Conservation (phyloP, 495 filamentous ascomycete genomes). For the Lophiostoma macrostomum region DNA sequence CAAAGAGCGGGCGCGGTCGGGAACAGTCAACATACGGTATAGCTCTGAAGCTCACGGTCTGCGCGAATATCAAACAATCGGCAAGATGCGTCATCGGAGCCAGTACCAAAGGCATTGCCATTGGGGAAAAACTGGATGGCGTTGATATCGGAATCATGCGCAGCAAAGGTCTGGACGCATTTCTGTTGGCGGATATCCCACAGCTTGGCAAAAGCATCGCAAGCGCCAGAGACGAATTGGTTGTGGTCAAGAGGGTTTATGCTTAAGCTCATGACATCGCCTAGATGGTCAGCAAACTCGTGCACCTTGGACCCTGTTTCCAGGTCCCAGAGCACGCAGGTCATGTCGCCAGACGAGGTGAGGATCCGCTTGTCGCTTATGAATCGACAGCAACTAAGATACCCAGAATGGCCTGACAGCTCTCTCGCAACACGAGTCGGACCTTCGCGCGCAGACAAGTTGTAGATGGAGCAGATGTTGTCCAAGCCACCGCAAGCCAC, state of each 20-base stretch:
- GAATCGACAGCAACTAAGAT: constrained; percentile 97
- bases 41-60: constrained; percentile 92
- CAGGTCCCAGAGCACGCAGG: constrained; percentile 99
- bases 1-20: neutral
- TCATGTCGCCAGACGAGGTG: constrained; percentile 99
- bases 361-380: constrained; percentile 98
- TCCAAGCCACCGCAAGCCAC: constrained; percentile 97
- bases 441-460: constrained; percentile 91
- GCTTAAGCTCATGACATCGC: constrained; percentile 99
- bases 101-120: constrained; percentile 96
- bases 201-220: constrained; percentile 96
- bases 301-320: constrained; percentile 96
- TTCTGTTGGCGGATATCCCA: constrained; percentile 99
- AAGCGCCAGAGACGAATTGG: constrained; percentile 97
- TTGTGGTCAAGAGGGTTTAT: constrained; percentile 99
- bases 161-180: constrained; percentile 96
- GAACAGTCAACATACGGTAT: constrained; percentile 66
- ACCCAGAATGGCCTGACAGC: constrained; percentile 94
- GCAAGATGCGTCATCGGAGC: constrained; percentile 97
- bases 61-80: constrained; percentile 96
- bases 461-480: constrained; percentile 99
- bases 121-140: constrained; percentile 99
- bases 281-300: constrained; percentile 96
- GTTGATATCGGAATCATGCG: constrained; percentile 98
- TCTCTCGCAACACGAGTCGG: constrained; percentile 95